Evolutionary conservation across 2,329 filamentous ascomycete genomes (phyloP).

Genomic region (Penicillium hesseltinei): DNA sequence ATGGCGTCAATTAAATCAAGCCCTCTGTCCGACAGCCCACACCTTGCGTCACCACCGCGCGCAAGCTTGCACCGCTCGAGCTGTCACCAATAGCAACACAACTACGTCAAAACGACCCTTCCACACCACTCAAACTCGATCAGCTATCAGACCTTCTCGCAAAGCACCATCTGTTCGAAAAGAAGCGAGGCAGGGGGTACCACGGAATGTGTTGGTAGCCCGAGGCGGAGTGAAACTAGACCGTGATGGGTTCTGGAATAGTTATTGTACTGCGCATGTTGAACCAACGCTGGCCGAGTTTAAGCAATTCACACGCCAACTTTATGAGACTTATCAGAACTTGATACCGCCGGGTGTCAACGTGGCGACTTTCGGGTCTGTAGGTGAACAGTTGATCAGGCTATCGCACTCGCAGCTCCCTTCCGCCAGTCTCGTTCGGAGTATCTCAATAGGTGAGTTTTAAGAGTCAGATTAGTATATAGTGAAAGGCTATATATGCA

Average conservation of each 20-base stretch:
- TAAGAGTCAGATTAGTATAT: not conserved
- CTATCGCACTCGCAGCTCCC: conserved; percentile 9
- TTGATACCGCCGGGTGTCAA: conserved; percentile 11
- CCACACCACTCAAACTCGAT: conserved; percentile 10
- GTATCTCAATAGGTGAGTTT: conserved; percentile 22
- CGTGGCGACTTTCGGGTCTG: conserved; percentile 17
- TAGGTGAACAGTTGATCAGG: conserved; percentile 16
- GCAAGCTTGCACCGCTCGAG: not conserved
- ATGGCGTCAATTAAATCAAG: conserved; percentile 15
- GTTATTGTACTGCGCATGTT: not conserved
- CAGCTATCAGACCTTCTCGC: not conserved
- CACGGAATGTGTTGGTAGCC: not conserved
- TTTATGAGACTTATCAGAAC: conserved; percentile 5
- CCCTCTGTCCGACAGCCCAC: not conserved
- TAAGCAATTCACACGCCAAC: not conserved
- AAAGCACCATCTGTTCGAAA: not conserved
- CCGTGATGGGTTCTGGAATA: not conserved
- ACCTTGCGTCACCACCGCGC: not conserved
- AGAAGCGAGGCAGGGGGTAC: not conserved
- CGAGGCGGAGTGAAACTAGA: not conserved
- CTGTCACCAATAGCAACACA: not conserved
- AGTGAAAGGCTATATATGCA: not conserved
- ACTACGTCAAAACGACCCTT: conserved; percentile 5
- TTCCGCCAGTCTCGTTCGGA: conserved; percentile 11
- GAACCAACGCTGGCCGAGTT: not conserved